These are phyloP conservation scores for Plicaturopsis crispa DNA, from an alignment of 768 basidiomycete species.

Conservation along the genomic window DNA sequence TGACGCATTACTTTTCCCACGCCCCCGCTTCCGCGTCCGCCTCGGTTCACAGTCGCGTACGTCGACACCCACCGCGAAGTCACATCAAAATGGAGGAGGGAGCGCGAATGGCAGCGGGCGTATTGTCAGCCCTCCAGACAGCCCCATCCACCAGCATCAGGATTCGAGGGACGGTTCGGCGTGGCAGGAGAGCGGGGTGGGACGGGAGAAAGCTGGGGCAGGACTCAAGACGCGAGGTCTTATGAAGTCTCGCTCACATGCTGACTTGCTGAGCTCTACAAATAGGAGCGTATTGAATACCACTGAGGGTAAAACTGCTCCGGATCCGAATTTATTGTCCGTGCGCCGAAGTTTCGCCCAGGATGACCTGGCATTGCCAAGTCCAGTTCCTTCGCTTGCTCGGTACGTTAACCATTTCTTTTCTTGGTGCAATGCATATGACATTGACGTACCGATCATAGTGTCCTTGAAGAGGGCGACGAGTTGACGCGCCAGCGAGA, in stretches of 20 bases:
- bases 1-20: constrained; percentile 70
- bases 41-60: too few species aligned
- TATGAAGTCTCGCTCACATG: neutral
- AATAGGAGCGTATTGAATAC: constrained; percentile 2
- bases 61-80: constrained; percentile 28
- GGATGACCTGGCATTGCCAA: constrained; percentile 52
- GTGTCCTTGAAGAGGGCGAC: constrained; percentile 62
- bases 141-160: constrained; percentile 20
- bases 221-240: neutral
- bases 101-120: constrained; percentile 14
- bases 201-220: constrained; percentile 5
- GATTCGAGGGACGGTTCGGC: neutral
- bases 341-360: constrained; percentile 40
- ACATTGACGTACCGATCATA: constrained; percentile 16
- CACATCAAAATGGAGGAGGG: constrained; percentile 3
- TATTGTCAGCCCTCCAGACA: constrained; percentile 43
- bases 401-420: constrained; percentile 29
- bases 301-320: constrained; percentile 3
- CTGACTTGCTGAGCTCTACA: neutral
- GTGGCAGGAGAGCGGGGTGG: neutral
- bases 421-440: constrained; percentile 1
- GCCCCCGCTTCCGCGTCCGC: constrained; percentile 61
- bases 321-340: constrained; percentile 2
- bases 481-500: constrained; percentile 55
- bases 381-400: constrained; percentile 52